Evolutionary conservation across 2,329 filamentous ascomycete species (phyloP).

Genomic region (Sclerotinia spermophila): DNA sequence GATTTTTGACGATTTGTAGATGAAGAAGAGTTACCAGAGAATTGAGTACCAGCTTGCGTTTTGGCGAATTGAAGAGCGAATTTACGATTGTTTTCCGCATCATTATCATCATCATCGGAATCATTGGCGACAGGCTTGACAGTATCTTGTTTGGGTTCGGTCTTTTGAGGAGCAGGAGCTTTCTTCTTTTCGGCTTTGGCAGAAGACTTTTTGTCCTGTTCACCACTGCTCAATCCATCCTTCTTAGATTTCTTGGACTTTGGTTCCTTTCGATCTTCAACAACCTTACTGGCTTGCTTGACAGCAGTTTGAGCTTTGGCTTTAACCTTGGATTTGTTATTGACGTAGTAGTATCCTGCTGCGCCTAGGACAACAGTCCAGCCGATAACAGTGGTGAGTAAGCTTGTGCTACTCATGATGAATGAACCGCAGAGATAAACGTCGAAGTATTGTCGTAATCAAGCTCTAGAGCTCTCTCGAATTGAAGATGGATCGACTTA

Average conservation of each 20-base stretch:
- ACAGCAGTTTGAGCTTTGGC: slow-evolving; percentile 19
- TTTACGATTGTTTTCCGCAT: slow-evolving; percentile 59
- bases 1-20: slow-evolving; percentile 47
- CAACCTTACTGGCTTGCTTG: slow-evolving; percentile 26
- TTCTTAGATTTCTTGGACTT: slow-evolving; percentile 32
- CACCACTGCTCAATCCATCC: slow-evolving; percentile 29
- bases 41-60: slow-evolving; percentile 62
- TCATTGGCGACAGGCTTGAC: slow-evolving; percentile 17
- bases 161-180: slow-evolving; percentile 11
- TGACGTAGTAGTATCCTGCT: slow-evolving; percentile 33
- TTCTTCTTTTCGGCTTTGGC: slow-evolving; percentile 31
- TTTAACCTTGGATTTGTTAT: slow-evolving; percentile 27
- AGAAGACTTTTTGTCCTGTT: slow-evolving; percentile 25
- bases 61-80: slow-evolving; percentile 72
- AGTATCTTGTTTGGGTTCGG: slow-evolving; percentile 12
- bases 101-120: slow-evolving; percentile 45
- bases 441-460: background rate
- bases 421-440: background rate
- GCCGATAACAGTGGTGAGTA: slow-evolving; percentile 39
- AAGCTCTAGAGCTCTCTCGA: slow-evolving; percentile 14
- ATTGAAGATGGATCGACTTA: slow-evolving; percentile 10
- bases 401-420: slow-evolving; percentile 25
- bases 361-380: slow-evolving; percentile 38
- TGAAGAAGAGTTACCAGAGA: slow-evolving; percentile 52
- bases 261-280: slow-evolving; percentile 29